Base-by-base conservation (phyloP, 768 basidiomycete species). In the Boletus tomentosulus region DNA sequence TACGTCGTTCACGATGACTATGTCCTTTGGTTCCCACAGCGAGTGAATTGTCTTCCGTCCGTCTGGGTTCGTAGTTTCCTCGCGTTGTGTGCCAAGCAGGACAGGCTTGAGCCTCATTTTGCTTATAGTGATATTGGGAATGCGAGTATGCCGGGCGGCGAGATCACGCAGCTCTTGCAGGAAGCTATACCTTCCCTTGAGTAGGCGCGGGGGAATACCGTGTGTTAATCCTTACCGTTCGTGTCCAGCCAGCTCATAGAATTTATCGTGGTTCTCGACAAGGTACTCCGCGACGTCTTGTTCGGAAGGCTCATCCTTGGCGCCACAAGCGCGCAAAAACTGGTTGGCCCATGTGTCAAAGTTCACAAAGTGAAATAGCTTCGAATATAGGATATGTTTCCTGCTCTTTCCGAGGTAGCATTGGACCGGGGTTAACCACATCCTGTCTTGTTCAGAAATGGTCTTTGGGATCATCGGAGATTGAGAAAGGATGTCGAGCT, bases 301-400 rank as follows among this genome's bases (percentile, higher is more conserved):
- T 4, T 90, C 81, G 44, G 82, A 89, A 3, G 94, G 94, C 60
- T 89, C 88, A 28, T 81, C 81, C 61, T 83, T 87, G 16, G 93
- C 89, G 3, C 92, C 92, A 61, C 91, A 90, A 7, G 87, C 85
- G 48, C 77, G 78, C 33, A 98, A 74, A 70, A 98, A 97, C 4
- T 78, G 74, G 61, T 92, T 92, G 30, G 87, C 92, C 10, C 75
- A 72, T 1, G 75, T 61, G 0, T 92, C 94, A 67, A 95, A 96
- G 65, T 94, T 84, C 47, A 98, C 83, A 61, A 93, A 96, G 25
- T 81, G 78, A 65, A 97, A 95, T 1, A 95, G 74, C 55, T 86
- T 84, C 3, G 37, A 15, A 37, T 37, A 37, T 15, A 37, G 37
- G 37, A n/a, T 15, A 6, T 37, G 15, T 37, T 37, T 37, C 16